Evolutionary conservation across 1,284 basidiomycete genomes (phyloP), one percentile per base, ranked within the genome.

Genomic region (Tilletia setariae): DNA sequence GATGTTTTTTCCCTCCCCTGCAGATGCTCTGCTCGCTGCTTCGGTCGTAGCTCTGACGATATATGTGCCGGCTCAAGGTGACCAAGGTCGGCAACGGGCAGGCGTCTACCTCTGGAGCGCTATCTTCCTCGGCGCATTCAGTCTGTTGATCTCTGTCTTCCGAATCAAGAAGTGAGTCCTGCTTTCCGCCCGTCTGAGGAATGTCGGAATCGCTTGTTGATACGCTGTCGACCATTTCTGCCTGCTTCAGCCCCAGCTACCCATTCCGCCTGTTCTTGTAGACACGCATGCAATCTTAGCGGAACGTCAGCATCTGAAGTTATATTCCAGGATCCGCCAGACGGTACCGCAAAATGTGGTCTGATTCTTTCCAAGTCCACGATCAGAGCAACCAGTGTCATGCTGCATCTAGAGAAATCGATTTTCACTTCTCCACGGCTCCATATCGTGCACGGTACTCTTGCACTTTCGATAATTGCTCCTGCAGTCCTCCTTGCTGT

Each of bases 21-120:
- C 68, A 98, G 94, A 98, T 80, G 93, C 91, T 15, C 83, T 92
- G 23, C 85, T 97, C 47, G 90, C 89, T 1, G 88, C 90, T 70
- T 87, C 92, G 13, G 90, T 94, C 84, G 83, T 96, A 69, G 91
- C 93, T 84, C 86, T 98, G 66, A 90, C 89, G 1, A 84, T 91
- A 65, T 87, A 93, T 67, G 89, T 93, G 44, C 94, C 95, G 0
- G 86, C 88, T 67, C 90, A 95, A 82, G 64, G 70, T 8, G 91
- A 91, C 21, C 87, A 90, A 0, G 79, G 84, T 51, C 88, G 90
- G 69, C 95, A 98, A 83, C 87, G 92, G 42, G 81, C 90, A 28
- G 94, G 94, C 75, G 86, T 96, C 28, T 95, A 95, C 82, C 86
- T 97, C 44, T 98, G 93, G 93, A 88, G 89, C 1, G 88, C 86